Percentiles rank a stretch among this genome's conserved stretches.
phyloP scores from a whole-genome alignment of 805 yeast species.

The Metschnikowia kofuensis region DNA sequence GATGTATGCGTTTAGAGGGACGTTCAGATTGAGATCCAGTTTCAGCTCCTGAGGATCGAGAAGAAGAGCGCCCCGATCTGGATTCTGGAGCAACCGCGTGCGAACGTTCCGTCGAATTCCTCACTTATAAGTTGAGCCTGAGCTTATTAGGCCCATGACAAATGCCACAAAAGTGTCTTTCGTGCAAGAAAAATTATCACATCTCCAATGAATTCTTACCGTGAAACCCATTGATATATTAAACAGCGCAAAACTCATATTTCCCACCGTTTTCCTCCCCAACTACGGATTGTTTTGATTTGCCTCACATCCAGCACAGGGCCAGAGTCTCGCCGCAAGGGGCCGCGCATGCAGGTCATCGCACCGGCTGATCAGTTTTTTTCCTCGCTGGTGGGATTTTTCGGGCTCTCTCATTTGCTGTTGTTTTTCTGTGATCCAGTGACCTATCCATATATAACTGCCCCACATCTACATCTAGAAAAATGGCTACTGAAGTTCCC shows the following conservation, averaged over 20 bases:
- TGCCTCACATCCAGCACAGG: neutral
- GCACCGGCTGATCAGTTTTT: slow-evolving; percentile 10
- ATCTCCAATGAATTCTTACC: no score
- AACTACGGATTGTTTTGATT: neutral
- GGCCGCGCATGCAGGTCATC: slow-evolving; percentile 14
- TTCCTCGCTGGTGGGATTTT: slow-evolving; percentile 9
- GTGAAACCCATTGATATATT: neutral
- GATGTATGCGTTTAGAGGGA: no score
- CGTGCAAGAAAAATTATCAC: no score
- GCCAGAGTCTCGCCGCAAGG: slow-evolving; percentile 1
- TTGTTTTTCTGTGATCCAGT: slow-evolving; percentile 11
- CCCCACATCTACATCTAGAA: neutral
- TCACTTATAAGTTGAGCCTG: neutral
- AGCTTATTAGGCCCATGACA: neutral
- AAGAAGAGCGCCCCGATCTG: no score
- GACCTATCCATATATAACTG: neutral
- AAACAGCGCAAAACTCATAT: neutral
- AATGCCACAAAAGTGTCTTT: no score
- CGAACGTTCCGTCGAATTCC: slow-evolving; percentile 3
- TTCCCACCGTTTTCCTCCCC: neutral
- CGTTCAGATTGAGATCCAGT: no score
- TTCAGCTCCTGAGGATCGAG: no score
- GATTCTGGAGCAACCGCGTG: neutral
- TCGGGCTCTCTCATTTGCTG: slow-evolving; percentile 1
- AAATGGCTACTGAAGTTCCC: slow-evolving; percentile 80